phyloP scores from a whole-genome alignment of 352 stramenopile species.

The Globisporangium paddicum region DNA sequence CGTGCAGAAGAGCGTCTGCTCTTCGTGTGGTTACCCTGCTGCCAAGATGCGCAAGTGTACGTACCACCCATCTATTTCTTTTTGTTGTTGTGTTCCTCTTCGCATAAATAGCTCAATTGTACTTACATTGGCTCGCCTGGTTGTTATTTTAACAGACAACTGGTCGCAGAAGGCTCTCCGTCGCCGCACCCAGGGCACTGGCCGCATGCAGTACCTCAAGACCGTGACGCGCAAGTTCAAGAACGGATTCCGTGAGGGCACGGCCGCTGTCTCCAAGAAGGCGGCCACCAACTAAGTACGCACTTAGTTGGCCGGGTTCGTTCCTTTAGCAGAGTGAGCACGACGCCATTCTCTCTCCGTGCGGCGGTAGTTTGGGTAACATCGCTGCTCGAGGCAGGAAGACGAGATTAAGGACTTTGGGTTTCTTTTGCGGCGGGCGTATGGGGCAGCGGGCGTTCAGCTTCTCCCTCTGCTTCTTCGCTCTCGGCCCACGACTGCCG shows the following conservation, averaged over 20 bases:
- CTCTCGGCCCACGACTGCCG: not conserved
- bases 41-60: constrained; percentile 97
- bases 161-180: constrained; percentile 98
- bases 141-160: no score
- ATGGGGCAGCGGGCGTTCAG: not conserved
- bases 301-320: not conserved
- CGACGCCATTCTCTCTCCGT: constrained; percentile 5
- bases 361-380: constrained; percentile 30
- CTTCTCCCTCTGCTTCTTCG: constrained; percentile 9
- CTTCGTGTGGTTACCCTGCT: constrained; percentile 97
- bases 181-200: constrained; percentile 94
- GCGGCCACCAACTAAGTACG: constrained; percentile 82
- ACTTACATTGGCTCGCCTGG: no score
- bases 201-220: constrained; percentile 99
- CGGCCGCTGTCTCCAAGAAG: constrained; percentile 85
- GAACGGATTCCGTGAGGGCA: constrained; percentile 99
- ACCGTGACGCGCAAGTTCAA: constrained; percentile 98
- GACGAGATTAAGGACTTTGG: constrained; percentile 13
- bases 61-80: constrained; percentile 13
- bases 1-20: constrained; percentile 99
- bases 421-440: not conserved
- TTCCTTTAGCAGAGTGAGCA: constrained; percentile 1
- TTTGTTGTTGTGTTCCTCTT: no score
- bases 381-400: constrained; percentile 13
- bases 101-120: not conserved